Conservation (phyloP, 305 asterid species). For the Solanum aculeatissimum region DNA sequence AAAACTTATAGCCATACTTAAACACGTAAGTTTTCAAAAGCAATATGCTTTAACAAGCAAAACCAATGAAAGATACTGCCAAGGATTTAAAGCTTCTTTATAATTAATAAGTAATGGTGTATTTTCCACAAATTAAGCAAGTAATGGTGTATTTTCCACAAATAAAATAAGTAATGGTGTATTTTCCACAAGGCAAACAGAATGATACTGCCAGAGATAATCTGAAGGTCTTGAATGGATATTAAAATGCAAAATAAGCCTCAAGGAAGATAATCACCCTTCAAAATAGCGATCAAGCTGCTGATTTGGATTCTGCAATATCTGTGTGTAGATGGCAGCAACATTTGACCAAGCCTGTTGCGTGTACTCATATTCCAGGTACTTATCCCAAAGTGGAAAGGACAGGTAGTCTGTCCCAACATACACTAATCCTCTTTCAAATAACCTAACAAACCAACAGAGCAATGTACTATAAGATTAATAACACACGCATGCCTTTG, state of each 20-base stretch:
- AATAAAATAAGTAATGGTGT: not conserved
- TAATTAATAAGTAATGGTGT: not conserved
- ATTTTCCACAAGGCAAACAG: not conserved
- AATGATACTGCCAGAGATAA: not conserved
- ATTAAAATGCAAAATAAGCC: slow-evolving; percentile 9
- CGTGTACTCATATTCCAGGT: slow-evolving; percentile 76
- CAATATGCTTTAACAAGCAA: not conserved
- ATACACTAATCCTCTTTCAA: slow-evolving; percentile 90
- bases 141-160: not conserved
- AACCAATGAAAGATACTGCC: not conserved
- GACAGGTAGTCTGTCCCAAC: slow-evolving; percentile 92
- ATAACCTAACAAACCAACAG: slow-evolving; percentile 58
- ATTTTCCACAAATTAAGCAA: not conserved
- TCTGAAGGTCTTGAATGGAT: not conserved
- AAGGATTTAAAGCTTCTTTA: not conserved
- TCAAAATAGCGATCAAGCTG: slow-evolving; percentile 95
- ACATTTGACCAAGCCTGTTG: slow-evolving; percentile 84
- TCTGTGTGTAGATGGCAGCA: slow-evolving; percentile 76
- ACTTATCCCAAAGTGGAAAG: slow-evolving; percentile 96
- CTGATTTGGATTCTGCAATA: slow-evolving; percentile 85
- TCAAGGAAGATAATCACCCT: slow-evolving; percentile 43
- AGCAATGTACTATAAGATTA: slow-evolving; percentile 11
- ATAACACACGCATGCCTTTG: slow-evolving; percentile 1
- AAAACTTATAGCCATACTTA: not conserved
- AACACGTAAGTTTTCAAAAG: not conserved